Percentiles rank a stretch among this genome's conserved stretches.
These are phyloP conservation scores for Porphyrellus cyaneotinctus DNA, from an alignment of 768 basidiomycete genomes.

Conservation along the genomic window DNA sequence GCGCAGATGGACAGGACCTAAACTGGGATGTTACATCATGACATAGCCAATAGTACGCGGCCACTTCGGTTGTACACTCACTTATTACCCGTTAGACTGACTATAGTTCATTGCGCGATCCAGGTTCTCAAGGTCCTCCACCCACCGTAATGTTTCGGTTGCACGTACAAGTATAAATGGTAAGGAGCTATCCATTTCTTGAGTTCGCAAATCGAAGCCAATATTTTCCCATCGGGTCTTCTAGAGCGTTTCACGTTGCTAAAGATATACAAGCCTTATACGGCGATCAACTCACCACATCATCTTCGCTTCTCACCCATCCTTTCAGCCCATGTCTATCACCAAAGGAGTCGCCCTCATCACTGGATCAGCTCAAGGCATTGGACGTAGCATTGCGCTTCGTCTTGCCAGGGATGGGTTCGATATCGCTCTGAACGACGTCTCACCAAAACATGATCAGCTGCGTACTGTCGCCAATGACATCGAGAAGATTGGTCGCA, in stretches of 20 bases:
- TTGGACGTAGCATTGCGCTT: constrained; percentile 31
- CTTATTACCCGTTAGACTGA: too few relatives aligned
- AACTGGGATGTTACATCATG: too few relatives aligned
- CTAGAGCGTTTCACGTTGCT: not conserved
- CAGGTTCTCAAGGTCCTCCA: too few relatives aligned
- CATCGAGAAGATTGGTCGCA: constrained; percentile 29
- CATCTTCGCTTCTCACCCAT: not conserved
- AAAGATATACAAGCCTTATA: not conserved
- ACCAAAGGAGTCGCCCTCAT: constrained; percentile 32
- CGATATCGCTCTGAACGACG: constrained; percentile 31
- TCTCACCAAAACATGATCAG: constrained; percentile 23
- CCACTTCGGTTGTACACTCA: too few relatives aligned
- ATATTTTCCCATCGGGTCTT: not conserved
- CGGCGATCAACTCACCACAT: not conserved
- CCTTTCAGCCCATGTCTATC: constrained; percentile 14
- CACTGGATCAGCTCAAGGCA: constrained; percentile 32
- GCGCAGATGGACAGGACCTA: too few relatives aligned
- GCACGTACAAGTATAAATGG: too few relatives aligned
- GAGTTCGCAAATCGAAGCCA: not conserved
- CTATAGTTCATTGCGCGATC: too few relatives aligned
- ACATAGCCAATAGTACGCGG: too few relatives aligned
- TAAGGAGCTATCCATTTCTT: too few relatives aligned
- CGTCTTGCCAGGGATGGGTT: constrained; percentile 33
- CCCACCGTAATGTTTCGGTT: too few relatives aligned
- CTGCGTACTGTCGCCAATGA: constrained; percentile 29